Evolutionary conservation across 1,284 basidiomycete genomes (phyloP), one percentile per base, ranked within the genome.

Genomic region (Cystobasidiaceae sp.): DNA sequence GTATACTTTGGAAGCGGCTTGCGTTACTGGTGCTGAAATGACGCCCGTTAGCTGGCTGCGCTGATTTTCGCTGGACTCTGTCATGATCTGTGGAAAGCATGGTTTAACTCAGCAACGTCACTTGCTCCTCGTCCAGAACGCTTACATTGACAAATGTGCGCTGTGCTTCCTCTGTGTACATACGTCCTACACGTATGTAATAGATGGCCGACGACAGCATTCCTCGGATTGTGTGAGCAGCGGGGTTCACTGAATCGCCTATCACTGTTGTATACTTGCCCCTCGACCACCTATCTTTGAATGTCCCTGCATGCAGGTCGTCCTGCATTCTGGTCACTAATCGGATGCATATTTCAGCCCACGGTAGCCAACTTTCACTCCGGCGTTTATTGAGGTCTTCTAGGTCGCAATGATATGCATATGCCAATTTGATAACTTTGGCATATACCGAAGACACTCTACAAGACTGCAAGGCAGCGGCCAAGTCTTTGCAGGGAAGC

Each of bases 301-400:
- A 43, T 2, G 23, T 23, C 7, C 17, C 45, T 28, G 55, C 15
- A 25, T 64, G 11, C 11, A 64, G 46, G 46, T 55, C 51, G 6
- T 33, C 33, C 15, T 34, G 25, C 51, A 64, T 64, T 4, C 52
- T 41, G 8, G 45, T 11, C 3, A 56, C 23, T 13, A 49, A 32
- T 9, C 23, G 43, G 2, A 46, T 27, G 21, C 46, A 55, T 21
- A n/a, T 48, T 15, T 59, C 56, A 4, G 25, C 32, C 23, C 45
- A 23, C 1, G 43, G 44, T 15, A 56, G 23, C 61, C 61, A 64
- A 15, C 48, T 32, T 17, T 34, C 17, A n/a, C 46, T 28, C 23
- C 61, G 50, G 9, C 28, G 21, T 28, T 56, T 56, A 33, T 64
- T 64, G 8, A 64, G 39, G 37, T 64, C 61, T 32, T 64, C 61